Evolutionary conservation across 805 yeast genomes (phyloP).

Genomic region (Pichia deserticola): DNA sequence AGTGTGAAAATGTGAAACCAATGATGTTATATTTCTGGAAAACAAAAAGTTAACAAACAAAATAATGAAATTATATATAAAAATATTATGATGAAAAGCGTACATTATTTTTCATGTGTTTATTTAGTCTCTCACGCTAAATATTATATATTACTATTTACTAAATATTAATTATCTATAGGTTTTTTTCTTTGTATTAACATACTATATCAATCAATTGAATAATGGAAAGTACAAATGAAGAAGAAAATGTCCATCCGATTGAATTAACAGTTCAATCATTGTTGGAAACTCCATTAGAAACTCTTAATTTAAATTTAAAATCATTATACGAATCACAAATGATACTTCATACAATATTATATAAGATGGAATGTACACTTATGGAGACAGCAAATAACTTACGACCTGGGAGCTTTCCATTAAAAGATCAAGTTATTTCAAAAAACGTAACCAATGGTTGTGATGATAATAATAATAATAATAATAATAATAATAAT

Average conservation of each 20-base stretch:
- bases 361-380: conserved; percentile 34
- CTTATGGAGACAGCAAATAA: conserved; percentile 17
- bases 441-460: neutral
- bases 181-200: too few species aligned
- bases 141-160: too few species aligned
- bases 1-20: too few species aligned
- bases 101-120: too few species aligned
- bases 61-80: too few species aligned
- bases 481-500: neutral
- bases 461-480: neutral
- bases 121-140: too few species aligned
- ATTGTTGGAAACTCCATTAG: conserved; percentile 47
- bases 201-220: too few species aligned
- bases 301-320: conserved; percentile 41
- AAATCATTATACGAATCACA: conserved; percentile 52
- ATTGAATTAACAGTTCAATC: conserved; percentile 54
- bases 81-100: too few species aligned
- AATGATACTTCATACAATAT: conserved; percentile 41
- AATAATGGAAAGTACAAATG: neutral
- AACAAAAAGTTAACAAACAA: too few species aligned
- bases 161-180: too few species aligned
- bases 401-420: conserved; percentile 1
- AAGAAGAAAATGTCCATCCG: conserved; percentile 35
- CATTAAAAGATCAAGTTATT: neutral
- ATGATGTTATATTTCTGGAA: too few species aligned